These are phyloP conservation scores for Penstemon davidsonii DNA, from an alignment of 257 asterid genomes.

Conservation along the genomic window DNA sequence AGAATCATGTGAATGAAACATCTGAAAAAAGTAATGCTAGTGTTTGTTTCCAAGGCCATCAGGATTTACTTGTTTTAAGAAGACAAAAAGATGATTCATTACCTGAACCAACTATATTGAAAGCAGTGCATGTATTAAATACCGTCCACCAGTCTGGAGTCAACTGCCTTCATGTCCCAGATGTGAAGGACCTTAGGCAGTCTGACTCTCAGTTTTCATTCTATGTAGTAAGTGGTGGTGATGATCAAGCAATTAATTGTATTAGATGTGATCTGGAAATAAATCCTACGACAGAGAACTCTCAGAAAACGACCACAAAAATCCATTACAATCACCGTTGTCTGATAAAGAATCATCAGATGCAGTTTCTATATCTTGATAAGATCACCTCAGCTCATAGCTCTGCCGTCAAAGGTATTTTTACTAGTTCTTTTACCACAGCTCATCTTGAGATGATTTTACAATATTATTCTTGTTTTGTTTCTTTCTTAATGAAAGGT, in stretches of 20 bases:
- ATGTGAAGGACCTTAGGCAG: slow-evolving; percentile 34
- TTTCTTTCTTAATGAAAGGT: slow-evolving; percentile 44
- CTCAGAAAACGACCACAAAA: slow-evolving; percentile 24
- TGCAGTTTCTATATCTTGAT: slow-evolving; percentile 46
- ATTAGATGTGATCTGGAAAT: slow-evolving; percentile 54
- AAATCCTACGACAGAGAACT: slow-evolving; percentile 32
- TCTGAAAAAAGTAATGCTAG: slow-evolving; percentile 31
- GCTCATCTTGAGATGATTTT: not conserved
- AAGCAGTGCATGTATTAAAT: slow-evolving; percentile 53
- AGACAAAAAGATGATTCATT: slow-evolving; percentile 36
- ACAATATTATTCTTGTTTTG: not conserved
- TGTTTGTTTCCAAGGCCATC: slow-evolving; percentile 28
- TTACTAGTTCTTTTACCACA: not conserved
- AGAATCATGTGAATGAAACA: slow-evolving; percentile 36
- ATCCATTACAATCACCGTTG: slow-evolving; percentile 30
- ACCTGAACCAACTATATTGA: slow-evolving; percentile 43
- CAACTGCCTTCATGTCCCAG: slow-evolving; percentile 74
- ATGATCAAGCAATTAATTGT: slow-evolving; percentile 84
- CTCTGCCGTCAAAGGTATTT: slow-evolving; percentile 88
- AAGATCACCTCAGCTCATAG: slow-evolving; percentile 78
- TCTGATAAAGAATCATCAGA: slow-evolving; percentile 46
- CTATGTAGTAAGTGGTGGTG: slow-evolving; percentile 86
- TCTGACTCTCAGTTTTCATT: slow-evolving; percentile 42
- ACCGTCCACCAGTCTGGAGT: slow-evolving; percentile 93
- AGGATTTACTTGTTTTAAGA: slow-evolving; percentile 33